Base-by-base conservation (phyloP, 495 filamentous ascomycete genomes). In the Echria macrotheca region DNA sequence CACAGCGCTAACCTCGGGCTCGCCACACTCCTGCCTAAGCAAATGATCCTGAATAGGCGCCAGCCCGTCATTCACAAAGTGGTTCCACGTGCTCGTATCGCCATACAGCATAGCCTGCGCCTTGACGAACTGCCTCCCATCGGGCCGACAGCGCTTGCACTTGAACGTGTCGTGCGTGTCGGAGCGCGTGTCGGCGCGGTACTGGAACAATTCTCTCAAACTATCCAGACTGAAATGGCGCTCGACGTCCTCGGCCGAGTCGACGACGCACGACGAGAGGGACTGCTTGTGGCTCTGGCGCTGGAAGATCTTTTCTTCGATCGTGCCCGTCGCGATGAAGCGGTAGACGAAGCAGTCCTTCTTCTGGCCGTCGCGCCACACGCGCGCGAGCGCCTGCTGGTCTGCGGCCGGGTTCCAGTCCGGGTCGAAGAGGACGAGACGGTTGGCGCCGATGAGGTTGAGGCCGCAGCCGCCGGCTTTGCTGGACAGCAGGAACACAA, bases 241-340 rank as follows among this genome's bases (percentile, higher is more conserved):
- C 64, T 99, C 93, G 2, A 99, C 94, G 50, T 99, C 93, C 64
- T 97, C 90, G 7, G 88, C 93, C 4, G 85, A 86, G 65, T 99
- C 93, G 7, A 99, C 93, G n/a, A 99, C 94, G 63, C 93, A 97
- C 0, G 89, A 93, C 0, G 89, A 95, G 4, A 99, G 76, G 0
- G 88, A 91, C 66, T 97, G 94, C 67, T 99, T 99, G 74, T 99
- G 93, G 3, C 87, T 93, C 62, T 99, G 93, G 5, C 93, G 82
- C 68, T 97, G 94, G 76, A 99, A 99, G 61, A 99, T 96, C 73
- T 99, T 99, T 68, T 99, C 93, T 61, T 99, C 93, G 60, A 99
- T 99, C 0, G 93, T 95, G 1, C 94, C 93, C 0, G 94, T 96
- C 1, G 90, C 86, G 55, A 99, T 97, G 72, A 99, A 97, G 24